Conservation (phyloP, 2,329 filamentous ascomycete genomes). For the Berkeleyomyces basicola region DNA sequence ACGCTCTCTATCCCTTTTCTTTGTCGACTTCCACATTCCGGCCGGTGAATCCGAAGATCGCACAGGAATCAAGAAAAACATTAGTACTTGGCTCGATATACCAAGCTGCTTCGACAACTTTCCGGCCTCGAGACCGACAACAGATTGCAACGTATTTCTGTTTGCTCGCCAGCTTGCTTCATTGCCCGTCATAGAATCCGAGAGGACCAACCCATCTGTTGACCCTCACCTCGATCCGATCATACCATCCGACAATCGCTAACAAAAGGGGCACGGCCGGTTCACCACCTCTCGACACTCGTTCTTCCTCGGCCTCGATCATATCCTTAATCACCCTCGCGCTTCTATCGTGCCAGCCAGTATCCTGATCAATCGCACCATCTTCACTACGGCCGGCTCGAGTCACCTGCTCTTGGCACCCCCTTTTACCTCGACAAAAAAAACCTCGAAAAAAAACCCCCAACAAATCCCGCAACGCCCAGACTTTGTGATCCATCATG, state of each 20-base stretch:
- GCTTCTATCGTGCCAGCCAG: not conserved
- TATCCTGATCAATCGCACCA: not conserved
- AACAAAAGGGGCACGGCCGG: slow-evolving; percentile 10
- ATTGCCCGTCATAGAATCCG: not conserved
- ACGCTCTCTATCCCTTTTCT: not conserved
- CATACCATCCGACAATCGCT: not conserved
- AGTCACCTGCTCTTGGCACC: not conserved
- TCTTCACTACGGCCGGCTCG: not conserved
- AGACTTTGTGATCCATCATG: not conserved
- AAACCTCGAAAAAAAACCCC: not conserved
- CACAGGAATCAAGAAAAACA: not conserved
- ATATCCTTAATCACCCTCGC: not conserved
- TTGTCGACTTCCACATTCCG: not conserved
- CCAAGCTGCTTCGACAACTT: not conserved
- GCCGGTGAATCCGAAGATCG: not conserved
- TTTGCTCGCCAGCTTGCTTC: not conserved
- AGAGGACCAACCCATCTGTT: not conserved
- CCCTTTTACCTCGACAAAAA: not conserved
- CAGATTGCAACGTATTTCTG: not conserved
- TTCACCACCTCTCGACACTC: slow-evolving; percentile 9
- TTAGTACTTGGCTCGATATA: not conserved
- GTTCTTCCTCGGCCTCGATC: not conserved
- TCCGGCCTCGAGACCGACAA: not conserved
- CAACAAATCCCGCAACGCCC: not conserved
- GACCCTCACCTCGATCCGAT: not conserved